phyloP scores from a whole-genome alignment of 2,329 filamentous ascomycete species.

The Microdochium bolleyi region DNA sequence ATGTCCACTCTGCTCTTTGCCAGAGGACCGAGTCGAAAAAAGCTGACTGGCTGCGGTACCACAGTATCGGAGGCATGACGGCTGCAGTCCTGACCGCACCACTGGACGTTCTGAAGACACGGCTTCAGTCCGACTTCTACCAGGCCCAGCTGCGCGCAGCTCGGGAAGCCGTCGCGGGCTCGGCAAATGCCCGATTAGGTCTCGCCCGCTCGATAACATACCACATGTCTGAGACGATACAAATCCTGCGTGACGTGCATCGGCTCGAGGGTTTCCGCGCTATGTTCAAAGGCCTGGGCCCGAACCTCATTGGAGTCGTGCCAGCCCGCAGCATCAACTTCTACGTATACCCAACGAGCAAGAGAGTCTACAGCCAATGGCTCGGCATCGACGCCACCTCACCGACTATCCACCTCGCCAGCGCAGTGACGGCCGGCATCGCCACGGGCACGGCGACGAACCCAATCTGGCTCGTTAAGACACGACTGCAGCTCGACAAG shows the following conservation, averaged over 20 bases:
- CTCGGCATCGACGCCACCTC: slow-evolving; percentile 64
- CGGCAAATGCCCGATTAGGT: slow-evolving; percentile 40
- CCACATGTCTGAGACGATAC: slow-evolving; percentile 78
- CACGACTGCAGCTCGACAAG: slow-evolving; percentile 84
- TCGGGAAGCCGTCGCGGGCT: slow-evolving; percentile 46
- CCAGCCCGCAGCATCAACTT: slow-evolving; percentile 91
- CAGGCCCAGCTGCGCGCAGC: slow-evolving; percentile 69
- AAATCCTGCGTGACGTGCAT: slow-evolving; percentile 77
- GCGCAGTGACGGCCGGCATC: slow-evolving; percentile 71
- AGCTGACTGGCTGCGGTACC: slow-evolving; percentile 8
- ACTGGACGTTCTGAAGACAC: slow-evolving; percentile 88
- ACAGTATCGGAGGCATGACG: slow-evolving; percentile 80
- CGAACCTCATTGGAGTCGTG: slow-evolving; percentile 83
- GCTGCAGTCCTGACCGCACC: slow-evolving; percentile 89
- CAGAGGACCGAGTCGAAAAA: neutral
- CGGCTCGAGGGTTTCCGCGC: slow-evolving; percentile 76
- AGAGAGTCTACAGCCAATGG: slow-evolving; percentile 68
- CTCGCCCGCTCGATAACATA: slow-evolving; percentile 58
- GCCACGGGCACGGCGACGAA: slow-evolving; percentile 88
- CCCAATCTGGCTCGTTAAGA: slow-evolving; percentile 96
- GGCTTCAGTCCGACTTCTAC: slow-evolving; percentile 91
- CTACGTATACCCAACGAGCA: slow-evolving; percentile 87
- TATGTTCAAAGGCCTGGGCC: slow-evolving; percentile 87
- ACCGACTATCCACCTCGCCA: slow-evolving; percentile 68
- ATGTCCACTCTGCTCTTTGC: neutral